phyloP scores from a whole-genome alignment of 2,329 filamentous ascomycete species.

The Calonectria multiphialidica region DNA sequence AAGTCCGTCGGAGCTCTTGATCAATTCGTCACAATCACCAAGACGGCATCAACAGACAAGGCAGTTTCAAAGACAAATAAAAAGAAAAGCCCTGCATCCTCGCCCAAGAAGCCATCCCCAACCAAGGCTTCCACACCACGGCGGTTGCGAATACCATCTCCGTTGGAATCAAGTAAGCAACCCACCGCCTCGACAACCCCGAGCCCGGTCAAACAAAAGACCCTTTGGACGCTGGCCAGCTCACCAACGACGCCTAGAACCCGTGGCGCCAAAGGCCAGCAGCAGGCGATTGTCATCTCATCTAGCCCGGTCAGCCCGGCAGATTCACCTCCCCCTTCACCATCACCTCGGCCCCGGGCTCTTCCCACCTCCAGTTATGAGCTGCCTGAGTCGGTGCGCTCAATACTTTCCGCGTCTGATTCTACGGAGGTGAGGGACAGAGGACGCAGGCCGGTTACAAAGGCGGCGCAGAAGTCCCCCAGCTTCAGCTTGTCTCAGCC shows the following conservation, averaged over 20 bases:
- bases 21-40: conserved; percentile 56
- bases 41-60: conserved; percentile 38
- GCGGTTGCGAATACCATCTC: conserved; percentile 40
- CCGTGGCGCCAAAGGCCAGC: conserved; percentile 32
- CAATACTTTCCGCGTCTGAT: conserved; percentile 36
- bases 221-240: conserved; percentile 55
- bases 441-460: neutral
- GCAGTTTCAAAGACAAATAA: conserved; percentile 14
- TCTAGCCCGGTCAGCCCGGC: conserved; percentile 54
- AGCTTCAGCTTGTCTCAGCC: conserved; percentile 24
- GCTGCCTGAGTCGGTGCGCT: conserved; percentile 41
- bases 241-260: conserved; percentile 58
- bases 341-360: conserved; percentile 35
- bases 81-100: conserved; percentile 7
- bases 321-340: conserved; percentile 46
- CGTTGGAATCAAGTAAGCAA: conserved; percentile 52
- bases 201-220: conserved; percentile 36
- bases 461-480: neutral
- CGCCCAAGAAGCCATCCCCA: conserved; percentile 12
- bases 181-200: conserved; percentile 40
- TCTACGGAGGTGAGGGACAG: conserved; percentile 34
- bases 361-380: conserved; percentile 28
- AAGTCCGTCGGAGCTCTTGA: conserved; percentile 52
- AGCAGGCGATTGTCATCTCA: conserved; percentile 58
- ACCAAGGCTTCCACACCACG: conserved; percentile 23